A percentile compares a stretch with the other conserved stretches of the same genome.
Conservation (phyloP, 495 filamentous ascomycete species). For the Friedmanniomyces simplex region DNA sequence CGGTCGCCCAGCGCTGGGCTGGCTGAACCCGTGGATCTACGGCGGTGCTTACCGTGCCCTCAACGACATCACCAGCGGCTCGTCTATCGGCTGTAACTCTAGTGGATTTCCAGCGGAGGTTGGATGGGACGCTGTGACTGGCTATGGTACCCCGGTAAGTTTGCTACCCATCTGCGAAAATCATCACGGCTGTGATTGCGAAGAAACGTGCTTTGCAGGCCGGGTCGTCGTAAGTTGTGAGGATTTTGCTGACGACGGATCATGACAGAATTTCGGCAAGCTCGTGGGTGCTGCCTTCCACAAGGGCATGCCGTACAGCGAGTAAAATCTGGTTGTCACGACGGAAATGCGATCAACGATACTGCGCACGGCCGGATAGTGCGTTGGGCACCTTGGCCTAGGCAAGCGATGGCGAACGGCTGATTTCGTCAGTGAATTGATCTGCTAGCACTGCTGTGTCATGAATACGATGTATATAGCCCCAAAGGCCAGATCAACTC, state of each 20-base stretch:
- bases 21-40: constrained; percentile 35
- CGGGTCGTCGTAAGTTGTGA: too few species aligned
- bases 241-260: background rate
- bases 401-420: too few species aligned
- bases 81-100: constrained; percentile 24
- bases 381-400: too few species aligned
- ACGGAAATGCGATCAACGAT: background rate
- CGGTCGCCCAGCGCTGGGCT: constrained; percentile 30
- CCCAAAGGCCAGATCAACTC: too few species aligned
- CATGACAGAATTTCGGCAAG: constrained; percentile 11
- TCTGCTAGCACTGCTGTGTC: too few species aligned
- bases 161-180: too few species aligned
- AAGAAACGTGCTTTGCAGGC: too few species aligned
- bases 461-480: too few species aligned
- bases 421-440: too few species aligned
- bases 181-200: too few species aligned
- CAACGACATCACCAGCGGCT: constrained; percentile 28
- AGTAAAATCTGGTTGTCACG: background rate
- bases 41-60: constrained; percentile 26
- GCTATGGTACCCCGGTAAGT: constrained; percentile 9
- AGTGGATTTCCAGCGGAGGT: constrained; percentile 26
- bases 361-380: too few species aligned
- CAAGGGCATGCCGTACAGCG: background rate
- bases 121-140: constrained; percentile 29
- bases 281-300: constrained; percentile 5